Evolutionary conservation across 495 filamentous ascomycete species (phyloP), one percentile per base, ranked within the genome.

Genomic region (Aspergillus cavernicola): DNA sequence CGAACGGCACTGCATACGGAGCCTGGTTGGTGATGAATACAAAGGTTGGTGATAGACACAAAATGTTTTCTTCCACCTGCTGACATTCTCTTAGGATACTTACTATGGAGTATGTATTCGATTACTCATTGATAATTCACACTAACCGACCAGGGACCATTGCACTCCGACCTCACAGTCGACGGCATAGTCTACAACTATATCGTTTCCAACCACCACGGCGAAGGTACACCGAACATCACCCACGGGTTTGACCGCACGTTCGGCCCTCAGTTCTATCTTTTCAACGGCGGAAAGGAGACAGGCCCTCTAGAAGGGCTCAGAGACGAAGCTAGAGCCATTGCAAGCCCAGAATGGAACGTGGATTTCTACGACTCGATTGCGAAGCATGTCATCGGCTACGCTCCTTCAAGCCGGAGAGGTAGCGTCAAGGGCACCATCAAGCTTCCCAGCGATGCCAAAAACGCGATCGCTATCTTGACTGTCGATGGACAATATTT

Each of bases 11-110:
- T 8, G 72, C 79, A 0, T 82, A 74, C 41, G 79, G 79, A 11
- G 77, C 78, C 4, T 81, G 79, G 80, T 52, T 83, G 13, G 78
- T 83, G 10, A 76, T 80, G 68, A 82, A 83, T 37, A 82, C 74
- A 0, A 76, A 75, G 62, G 66, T 66, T 11, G 43, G 55, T 33
- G 31, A 11, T 33, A 33, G 6, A 33, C 31, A 11, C 3, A 10
- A 33, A 3, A 33, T 10, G 31, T 3, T 33, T 22, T 23, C 1
- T 5, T 16, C n/a, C 10, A 4, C 1, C 6, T 42, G 16, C 37
- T 55, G 18, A 55, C 18, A 20, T 4, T 20, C 12, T 11, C 1
- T n/a, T 43, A 60, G 59, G 77, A 83, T 52, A 83, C 79, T 6
- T 83, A 82, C 61, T 82, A 77, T 52, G 79, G 80, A 6, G 66